Evolutionary conservation across 768 basidiomycete genomes (phyloP), one percentile per base, ranked within the genome.

Genomic region (Tylopilus vinaceipallidus): DNA sequence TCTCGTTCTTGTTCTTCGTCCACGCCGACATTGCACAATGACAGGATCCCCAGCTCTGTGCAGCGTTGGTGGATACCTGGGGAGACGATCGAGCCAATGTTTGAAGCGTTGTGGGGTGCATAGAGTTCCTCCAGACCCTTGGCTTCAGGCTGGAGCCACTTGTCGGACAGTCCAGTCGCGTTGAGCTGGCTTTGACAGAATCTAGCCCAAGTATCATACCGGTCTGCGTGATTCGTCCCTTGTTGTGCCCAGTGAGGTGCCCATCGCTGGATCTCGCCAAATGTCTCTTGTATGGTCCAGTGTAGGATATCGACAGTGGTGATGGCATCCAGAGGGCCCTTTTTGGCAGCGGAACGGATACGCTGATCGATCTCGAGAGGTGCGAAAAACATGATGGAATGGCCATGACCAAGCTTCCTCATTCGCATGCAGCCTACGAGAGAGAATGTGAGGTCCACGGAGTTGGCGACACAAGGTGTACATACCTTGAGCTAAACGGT

Each of bases 391-490:
- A 75, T 62, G 22, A 78, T 57, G 3, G 78, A 73, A 49, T 80
- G 79, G 0, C 72, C 74, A 12, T 64, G 58, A 12, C 79, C 79
- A 0, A 80, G 69, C 54, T 71, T 71, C 13, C 79, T 69, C 78
- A 80, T 78, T 9, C 79, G 68, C 79, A 80, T 80, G 43, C 79
- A 80, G 4, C 76, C 78, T 79, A 12, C 62, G 61, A 1, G 11
- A 17, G 2, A 9, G n/a, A 22, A 14, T 11, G 14, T 61, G 4
- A 56, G 42, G 38, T 37, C n/a, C n/a, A 6, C 11, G 16, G 3
- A 34, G 11, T 10, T 11, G 2, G 7, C 20, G 12, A 9, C 27
- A 29, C 27, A 26, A 5, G 7, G 4, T n/a, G 11, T 20, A 42
- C 49, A 9, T 37, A 55, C 58, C 57, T 17, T 59, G 59, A 29